A percentile compares a stretch with the other conserved stretches of the same genome.
Conservation (phyloP, 2,329 filamentous ascomycete species). For the Aspergillus texensis region DNA sequence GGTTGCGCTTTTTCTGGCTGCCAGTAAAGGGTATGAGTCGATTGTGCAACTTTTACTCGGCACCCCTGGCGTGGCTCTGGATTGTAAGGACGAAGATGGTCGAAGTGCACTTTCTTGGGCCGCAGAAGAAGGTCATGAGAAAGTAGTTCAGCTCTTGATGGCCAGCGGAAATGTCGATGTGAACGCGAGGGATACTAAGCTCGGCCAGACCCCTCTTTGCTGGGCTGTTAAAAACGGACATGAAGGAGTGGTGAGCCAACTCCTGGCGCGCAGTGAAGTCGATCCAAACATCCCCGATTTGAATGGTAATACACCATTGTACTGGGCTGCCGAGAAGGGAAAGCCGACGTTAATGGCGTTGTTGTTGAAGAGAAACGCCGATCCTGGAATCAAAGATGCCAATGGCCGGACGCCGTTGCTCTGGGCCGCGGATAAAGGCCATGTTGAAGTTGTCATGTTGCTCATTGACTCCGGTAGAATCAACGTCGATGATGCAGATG, state of each 20-base stretch:
- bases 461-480: slow-evolving; percentile 27
- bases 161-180: slow-evolving; percentile 16
- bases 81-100: slow-evolving; percentile 20
- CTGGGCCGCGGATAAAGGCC: slow-evolving; percentile 21
- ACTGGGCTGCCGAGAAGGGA: slow-evolving; percentile 22
- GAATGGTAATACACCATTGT: slow-evolving; percentile 21
- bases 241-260: slow-evolving; percentile 16
- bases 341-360: slow-evolving; percentile 23
- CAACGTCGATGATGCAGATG: slow-evolving; percentile 23
- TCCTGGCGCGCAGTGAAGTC: slow-evolving; percentile 18
- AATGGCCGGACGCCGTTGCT: slow-evolving; percentile 17
- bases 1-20: slow-evolving; percentile 27
- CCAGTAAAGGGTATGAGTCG: slow-evolving; percentile 28
- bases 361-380: slow-evolving; percentile 21
- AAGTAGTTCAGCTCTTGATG: slow-evolving; percentile 22
- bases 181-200: slow-evolving; percentile 16
- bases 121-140: slow-evolving; percentile 26
- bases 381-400: slow-evolving; percentile 15
- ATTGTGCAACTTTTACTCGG: slow-evolving; percentile 25
- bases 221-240: slow-evolving; percentile 23
- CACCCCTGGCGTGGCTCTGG: slow-evolving; percentile 25
- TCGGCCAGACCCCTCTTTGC: slow-evolving; percentile 22
- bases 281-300: slow-evolving; percentile 20
- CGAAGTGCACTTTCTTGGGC: slow-evolving; percentile 28
- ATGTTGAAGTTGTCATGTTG: slow-evolving; percentile 24